Evolutionary conservation across 768 basidiomycete genomes (phyloP).

Genomic region (Mycena latifolia): DNA sequence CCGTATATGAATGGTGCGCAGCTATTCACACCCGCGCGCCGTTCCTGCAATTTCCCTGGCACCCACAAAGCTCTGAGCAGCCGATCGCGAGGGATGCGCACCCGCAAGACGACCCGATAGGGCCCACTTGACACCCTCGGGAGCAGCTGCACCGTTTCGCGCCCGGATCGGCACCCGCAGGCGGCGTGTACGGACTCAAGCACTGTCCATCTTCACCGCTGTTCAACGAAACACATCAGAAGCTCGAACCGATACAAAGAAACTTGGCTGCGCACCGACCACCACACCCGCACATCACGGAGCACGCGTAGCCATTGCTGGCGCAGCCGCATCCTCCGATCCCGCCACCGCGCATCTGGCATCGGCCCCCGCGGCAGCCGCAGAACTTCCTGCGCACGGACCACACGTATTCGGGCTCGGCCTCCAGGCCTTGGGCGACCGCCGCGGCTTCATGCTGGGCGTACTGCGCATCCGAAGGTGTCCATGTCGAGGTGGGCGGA

Average conservation of each 20-base stretch:
- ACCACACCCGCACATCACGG: conserved; percentile 17
- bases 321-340: conserved; percentile 23
- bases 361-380: conserved; percentile 11
- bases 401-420: conserved; percentile 12
- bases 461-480: neutral
- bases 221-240: neutral
- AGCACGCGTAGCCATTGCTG: conserved; percentile 8
- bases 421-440: neutral
- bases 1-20: too few relatives aligned
- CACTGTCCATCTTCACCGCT: conserved; percentile 19
- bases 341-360: conserved; percentile 17
- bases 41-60: conserved; percentile 9
- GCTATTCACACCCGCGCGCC: neutral
- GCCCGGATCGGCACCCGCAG: neutral
- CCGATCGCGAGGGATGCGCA: conserved; percentile 12
- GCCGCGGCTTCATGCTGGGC: conserved; percentile 1
- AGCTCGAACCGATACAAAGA: too few relatives aligned
- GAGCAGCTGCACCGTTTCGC: conserved; percentile 5
- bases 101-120: neutral
- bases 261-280: conserved; percentile 4
- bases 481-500: neutral
- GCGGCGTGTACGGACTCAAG: conserved; percentile 19
- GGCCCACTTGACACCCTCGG: neutral
- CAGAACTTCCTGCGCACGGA: conserved; percentile 13
- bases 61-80: conserved; percentile 10